Conservation (phyloP, 2,329 filamentous ascomycete genomes). For the Phialophora verrucosa region DNA sequence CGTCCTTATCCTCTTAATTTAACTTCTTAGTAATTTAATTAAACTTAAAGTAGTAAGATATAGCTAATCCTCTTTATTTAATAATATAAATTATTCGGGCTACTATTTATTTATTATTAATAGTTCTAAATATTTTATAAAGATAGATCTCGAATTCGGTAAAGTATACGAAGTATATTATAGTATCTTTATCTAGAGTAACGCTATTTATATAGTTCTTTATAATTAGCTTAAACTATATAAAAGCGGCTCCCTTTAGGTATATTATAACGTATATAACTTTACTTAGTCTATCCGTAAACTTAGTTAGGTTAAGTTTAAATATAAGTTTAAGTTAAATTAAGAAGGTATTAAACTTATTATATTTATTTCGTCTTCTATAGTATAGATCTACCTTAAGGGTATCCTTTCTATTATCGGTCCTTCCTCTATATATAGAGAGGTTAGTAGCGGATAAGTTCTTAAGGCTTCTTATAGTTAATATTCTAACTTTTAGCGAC, state of each 20-base stretch:
- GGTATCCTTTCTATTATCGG: neutral
- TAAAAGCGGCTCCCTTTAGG: neutral
- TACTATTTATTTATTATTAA: too few relatives aligned
- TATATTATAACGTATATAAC: neutral
- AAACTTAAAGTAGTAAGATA: neutral
- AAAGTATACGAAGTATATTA: too few relatives aligned
- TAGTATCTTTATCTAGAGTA: too few relatives aligned
- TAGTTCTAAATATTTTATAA: too few relatives aligned
- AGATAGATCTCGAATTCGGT: too few relatives aligned
- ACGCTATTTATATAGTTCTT: neutral
- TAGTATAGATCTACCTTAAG: too few relatives aligned
- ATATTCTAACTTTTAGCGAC: neutral
- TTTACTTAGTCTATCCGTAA: neutral
- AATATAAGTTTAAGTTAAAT: conserved; percentile 1
- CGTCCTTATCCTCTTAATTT: neutral
- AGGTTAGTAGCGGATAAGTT: too few relatives aligned
- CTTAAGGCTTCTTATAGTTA: neutral
- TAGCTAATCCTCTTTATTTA: neutral
- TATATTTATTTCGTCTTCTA: too few relatives aligned
- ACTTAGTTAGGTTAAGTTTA: conserved; percentile 1
- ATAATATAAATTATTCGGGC: neutral
- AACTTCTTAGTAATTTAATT: neutral
- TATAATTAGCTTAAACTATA: neutral
- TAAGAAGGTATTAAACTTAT: neutral
- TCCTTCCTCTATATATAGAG: too few relatives aligned